Evolutionary conservation across 192 early-diverging fungal species (phyloP), one percentile per base, ranked within the genome.

Genomic region (Funneliformis mosseae): DNA sequence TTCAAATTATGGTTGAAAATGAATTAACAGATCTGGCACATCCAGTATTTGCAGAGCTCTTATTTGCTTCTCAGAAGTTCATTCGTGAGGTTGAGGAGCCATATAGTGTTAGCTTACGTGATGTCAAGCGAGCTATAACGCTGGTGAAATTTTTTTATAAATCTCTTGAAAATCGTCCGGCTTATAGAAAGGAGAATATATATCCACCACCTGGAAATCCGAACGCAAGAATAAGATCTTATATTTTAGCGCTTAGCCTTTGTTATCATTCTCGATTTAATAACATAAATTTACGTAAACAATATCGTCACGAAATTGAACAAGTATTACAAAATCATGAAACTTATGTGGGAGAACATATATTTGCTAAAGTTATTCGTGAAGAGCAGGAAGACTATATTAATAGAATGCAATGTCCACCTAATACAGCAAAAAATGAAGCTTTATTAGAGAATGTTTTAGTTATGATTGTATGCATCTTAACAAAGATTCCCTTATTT

Each of bases 51-150:
- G 23, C 10, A 1, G 68, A 74, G 6, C 68, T 79, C 14, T 14
- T 79, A 5, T 79, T 74, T 18, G 50, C 50, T 55, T 55, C 50
- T 55, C 50, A 55, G 6, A 6, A 18, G 23, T 79, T 74, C 9
- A 74, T 79, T 43, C 78, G 78, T 1, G 18, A 76, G 41, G 21
- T 79, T 28, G 78, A 74, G 25, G 78, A 39, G 23, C 23, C 16
- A 8, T 41, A 69, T n/a, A 79, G 38, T 48, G 78, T 79, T 1
- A 79, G 78, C 78, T 50, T 79, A 16, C 78, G 78, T 11, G 78
- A 79, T 55, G 78, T 79, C 21, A 55, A 55, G 7, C 28, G 78
- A 67, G 61, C 78, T n/a, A 33, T 79, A 18, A 66, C 3, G 43
- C 33, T 79, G 18, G 27, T 6, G 1, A 55, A 55, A 21, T 55